These are phyloP conservation scores for Cladophialophora chaetospira DNA, from an alignment of 2,329 filamentous ascomycete genomes.

Conservation along the genomic window DNA sequence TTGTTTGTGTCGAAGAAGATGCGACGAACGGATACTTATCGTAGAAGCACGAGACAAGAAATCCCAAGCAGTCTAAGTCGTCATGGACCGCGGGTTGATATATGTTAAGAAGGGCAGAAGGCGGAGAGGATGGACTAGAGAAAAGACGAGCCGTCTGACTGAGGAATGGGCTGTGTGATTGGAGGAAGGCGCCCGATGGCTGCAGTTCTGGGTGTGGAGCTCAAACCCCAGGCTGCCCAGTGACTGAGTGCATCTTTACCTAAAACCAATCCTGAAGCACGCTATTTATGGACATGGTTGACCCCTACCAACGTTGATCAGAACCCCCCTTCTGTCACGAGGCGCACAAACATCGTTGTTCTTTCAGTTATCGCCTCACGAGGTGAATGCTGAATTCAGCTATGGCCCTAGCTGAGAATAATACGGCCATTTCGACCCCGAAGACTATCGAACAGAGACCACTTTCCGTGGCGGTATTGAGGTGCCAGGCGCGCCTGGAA, in stretches of 20 bases:
- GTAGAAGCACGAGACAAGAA: background rate
- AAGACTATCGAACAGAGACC: background rate
- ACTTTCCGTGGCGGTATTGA: background rate
- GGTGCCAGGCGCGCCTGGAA: background rate
- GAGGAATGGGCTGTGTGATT: constrained; percentile 7
- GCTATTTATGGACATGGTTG: constrained; percentile 4
- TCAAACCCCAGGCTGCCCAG: background rate
- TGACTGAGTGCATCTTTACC: background rate
- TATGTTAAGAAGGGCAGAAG: background rate
- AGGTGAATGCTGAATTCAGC: background rate
- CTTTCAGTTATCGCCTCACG: background rate
- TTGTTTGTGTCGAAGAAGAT: background rate
- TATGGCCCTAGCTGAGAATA: background rate
- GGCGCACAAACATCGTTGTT: background rate
- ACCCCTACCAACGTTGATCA: background rate
- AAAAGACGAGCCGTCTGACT: constrained; percentile 9
- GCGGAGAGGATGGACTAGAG: background rate
- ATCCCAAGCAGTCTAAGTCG: constrained; percentile 2
- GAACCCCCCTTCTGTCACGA: constrained; percentile 7
- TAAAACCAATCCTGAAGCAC: constrained; percentile 14
- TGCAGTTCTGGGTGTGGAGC: background rate
- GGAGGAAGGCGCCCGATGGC: background rate
- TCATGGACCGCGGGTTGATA: constrained; percentile 12
- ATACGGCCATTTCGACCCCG: background rate
- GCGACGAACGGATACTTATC: constrained; percentile 1